A percentile compares a stretch with the other conserved stretches of the same genome.
These are phyloP conservation scores for Ormosia emarginata DNA, from an alignment of 306 rosid genomes.

Conservation along the genomic window DNA sequence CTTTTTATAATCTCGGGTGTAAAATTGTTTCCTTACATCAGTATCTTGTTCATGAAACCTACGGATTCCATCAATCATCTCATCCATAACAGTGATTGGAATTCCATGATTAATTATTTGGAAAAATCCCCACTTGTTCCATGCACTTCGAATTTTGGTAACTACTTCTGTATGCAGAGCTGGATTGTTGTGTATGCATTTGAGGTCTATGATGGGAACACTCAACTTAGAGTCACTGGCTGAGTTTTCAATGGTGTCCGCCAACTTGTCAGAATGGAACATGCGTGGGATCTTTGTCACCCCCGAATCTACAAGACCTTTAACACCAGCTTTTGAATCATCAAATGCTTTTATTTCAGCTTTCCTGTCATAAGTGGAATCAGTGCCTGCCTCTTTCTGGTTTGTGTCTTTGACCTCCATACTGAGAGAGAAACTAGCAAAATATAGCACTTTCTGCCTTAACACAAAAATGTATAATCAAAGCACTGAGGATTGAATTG, in stretches of 20 bases:
- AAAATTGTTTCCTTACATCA: constrained; percentile 26
- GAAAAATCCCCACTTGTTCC: constrained; percentile 46
- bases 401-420: not conserved
- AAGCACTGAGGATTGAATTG: not conserved
- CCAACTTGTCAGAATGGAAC: constrained; percentile 4
- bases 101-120: constrained; percentile 49
- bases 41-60: constrained; percentile 48
- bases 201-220: constrained; percentile 33
- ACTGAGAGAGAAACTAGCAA: not conserved
- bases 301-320: constrained; percentile 43
- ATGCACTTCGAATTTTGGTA: constrained; percentile 13
- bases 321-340: constrained; percentile 43
- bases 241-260: not conserved
- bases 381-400: not conserved
- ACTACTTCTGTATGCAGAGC: not conserved
- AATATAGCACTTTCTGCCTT: not conserved
- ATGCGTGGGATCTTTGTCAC: constrained; percentile 41
- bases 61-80: constrained; percentile 30
- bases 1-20: constrained; percentile 8
- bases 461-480: not conserved
- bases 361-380: constrained; percentile 24
- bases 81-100: constrained; percentile 20
- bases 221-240: not conserved
- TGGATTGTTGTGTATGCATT: not conserved
- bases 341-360: constrained; percentile 42